phyloP scores from a whole-genome alignment of 306 rosid genomes.

The Morella rubra region DNA sequence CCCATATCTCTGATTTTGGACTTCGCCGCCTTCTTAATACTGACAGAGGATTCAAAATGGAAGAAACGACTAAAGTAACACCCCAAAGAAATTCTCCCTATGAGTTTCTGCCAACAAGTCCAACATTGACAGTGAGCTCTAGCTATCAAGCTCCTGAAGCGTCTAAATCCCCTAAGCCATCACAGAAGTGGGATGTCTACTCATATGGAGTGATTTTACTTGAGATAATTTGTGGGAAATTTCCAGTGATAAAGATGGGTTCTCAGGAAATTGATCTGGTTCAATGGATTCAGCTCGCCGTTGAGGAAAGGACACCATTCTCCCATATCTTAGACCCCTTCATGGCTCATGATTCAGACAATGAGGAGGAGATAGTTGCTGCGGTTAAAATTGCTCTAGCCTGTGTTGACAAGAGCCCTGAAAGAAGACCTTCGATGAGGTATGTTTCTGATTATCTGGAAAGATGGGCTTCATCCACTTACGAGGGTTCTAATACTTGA shows the following conservation, averaged over 20 bases:
- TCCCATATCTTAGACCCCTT: slow-evolving; percentile 43
- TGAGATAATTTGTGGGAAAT: slow-evolving; percentile 47
- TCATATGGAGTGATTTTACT: slow-evolving; percentile 54
- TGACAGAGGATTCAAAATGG: slow-evolving; percentile 44
- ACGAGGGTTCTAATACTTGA: not conserved
- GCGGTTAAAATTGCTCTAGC: slow-evolving; percentile 55
- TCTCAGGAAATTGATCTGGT: slow-evolving; percentile 50
- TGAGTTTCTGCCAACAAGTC: slow-evolving; percentile 32
- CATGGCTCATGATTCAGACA: slow-evolving; percentile 37
- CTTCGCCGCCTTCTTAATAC: slow-evolving; percentile 50
- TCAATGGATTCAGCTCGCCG: slow-evolving; percentile 52
- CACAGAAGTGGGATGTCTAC: slow-evolving; percentile 61
- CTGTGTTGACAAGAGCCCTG: slow-evolving; percentile 54
- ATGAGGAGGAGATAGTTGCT: slow-evolving; percentile 44
- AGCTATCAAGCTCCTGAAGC: slow-evolving; percentile 58
- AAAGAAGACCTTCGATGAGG: slow-evolving; percentile 52
- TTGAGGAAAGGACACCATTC: slow-evolving; percentile 52
- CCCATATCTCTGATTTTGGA: slow-evolving; percentile 54
- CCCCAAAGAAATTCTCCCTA: slow-evolving; percentile 30
- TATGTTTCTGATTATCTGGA: slow-evolving; percentile 44
- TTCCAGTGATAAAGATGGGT: slow-evolving; percentile 47
- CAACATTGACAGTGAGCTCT: slow-evolving; percentile 31
- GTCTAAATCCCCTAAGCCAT: slow-evolving; percentile 46
- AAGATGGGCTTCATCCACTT: slow-evolving; percentile 30
- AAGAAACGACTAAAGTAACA: slow-evolving; percentile 5